Conservation (phyloP, 2,329 filamentous ascomycete species). For the Capronia coronata region DNA sequence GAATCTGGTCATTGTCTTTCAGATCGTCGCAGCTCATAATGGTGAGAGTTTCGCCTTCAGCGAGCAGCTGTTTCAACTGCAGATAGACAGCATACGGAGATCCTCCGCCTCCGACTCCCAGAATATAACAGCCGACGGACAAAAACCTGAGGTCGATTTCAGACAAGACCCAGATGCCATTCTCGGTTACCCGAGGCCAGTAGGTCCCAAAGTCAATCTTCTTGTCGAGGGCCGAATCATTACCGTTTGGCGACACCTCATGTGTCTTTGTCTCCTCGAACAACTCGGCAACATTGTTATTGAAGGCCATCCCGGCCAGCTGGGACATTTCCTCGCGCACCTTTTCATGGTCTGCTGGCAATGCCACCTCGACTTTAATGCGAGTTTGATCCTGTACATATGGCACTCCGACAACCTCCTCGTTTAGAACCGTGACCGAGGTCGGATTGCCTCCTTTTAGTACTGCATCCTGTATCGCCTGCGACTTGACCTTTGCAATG, state of each 20-base stretch:
- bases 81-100: conserved; percentile 42
- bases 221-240: conserved; percentile 11
- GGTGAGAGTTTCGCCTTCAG: conserved; percentile 37
- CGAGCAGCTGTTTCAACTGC: conserved; percentile 37
- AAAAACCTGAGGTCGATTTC: conserved; percentile 44
- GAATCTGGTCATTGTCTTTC: conserved; percentile 41
- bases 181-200: conserved; percentile 37
- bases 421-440: conserved; percentile 29
- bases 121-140: conserved; percentile 44
- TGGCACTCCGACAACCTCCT: conserved; percentile 13
- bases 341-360: conserved; percentile 8
- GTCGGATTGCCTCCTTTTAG: conserved; percentile 13
- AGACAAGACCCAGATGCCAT: conserved; percentile 40
- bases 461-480: conserved; percentile 21
- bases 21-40: conserved; percentile 41
- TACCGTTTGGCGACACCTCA: conserved; percentile 7
- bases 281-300: conserved; percentile 16
- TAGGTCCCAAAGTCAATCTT: conserved; percentile 35
- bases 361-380: conserved; percentile 25
- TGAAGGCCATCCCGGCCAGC: conserved; percentile 7
- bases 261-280: conserved; percentile 18
- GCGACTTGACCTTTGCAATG: conserved; percentile 22
- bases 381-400: conserved; percentile 30
- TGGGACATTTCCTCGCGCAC: conserved; percentile 1
- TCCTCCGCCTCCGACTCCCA: conserved; percentile 46